phyloP scores from a whole-genome alignment of 805 yeast genomes.

The Candida patagonica region DNA sequence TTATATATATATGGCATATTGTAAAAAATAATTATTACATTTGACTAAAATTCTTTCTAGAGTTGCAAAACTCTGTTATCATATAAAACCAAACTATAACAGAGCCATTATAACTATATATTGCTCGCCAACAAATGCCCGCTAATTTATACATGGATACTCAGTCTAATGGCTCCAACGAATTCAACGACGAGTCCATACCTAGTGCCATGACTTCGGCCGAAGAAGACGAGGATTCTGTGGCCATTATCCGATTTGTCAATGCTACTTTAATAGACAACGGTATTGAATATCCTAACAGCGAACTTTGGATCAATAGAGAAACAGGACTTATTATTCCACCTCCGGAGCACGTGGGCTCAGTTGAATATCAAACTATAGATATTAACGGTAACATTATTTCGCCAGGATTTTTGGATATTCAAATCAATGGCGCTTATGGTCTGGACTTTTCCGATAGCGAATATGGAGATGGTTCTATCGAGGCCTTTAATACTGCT shows the following conservation, averaged over 20 bases:
- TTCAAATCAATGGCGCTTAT: constrained; percentile 49
- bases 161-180: background rate
- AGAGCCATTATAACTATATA: too few species aligned
- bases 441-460: constrained; percentile 43
- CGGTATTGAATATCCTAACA: constrained; percentile 19
- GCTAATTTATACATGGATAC: background rate
- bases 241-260: constrained; percentile 10
- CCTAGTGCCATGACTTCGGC: constrained; percentile 1
- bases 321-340: constrained; percentile 34
- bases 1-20: too few species aligned
- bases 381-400: constrained; percentile 41
- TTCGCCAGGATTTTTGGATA: constrained; percentile 49
- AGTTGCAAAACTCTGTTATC: too few species aligned
- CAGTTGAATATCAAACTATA: constrained; percentile 22
- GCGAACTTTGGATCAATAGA: constrained; percentile 38
- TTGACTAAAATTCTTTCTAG: too few species aligned
- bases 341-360: constrained; percentile 17
- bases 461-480: constrained; percentile 26
- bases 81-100: too few species aligned
- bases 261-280: constrained; percentile 19
- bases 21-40: too few species aligned
- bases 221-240: constrained; percentile 1
- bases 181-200: background rate
- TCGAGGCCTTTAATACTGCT: constrained; percentile 16
- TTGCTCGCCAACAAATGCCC: background rate